These are phyloP conservation scores for Stenogyne calaminthoides DNA, from an alignment of 305 asterid genomes.

Conservation along the genomic window DNA sequence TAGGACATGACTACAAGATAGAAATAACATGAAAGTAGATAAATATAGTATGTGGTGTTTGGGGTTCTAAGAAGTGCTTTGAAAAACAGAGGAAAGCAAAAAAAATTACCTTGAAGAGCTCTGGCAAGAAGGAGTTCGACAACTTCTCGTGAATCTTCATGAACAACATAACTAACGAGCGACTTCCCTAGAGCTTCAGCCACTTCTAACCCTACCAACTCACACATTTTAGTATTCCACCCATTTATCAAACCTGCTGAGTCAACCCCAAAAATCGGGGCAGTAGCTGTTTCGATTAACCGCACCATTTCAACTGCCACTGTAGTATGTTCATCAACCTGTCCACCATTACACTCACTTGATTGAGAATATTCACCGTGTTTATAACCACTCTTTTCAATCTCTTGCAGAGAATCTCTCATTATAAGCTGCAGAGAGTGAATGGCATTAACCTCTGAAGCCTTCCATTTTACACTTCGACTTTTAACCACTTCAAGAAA, in stretches of 20 bases:
- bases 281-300: constrained; percentile 60
- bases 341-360: constrained; percentile 23
- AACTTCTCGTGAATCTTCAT: constrained; percentile 51
- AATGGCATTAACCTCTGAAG: constrained; percentile 62
- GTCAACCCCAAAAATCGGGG: constrained; percentile 74
- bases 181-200: constrained; percentile 63
- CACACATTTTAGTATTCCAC: constrained; percentile 71
- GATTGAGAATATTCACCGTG: constrained; percentile 22
- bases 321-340: constrained; percentile 45
- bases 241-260: constrained; percentile 59
- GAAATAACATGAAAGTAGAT: background rate
- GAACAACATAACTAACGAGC: constrained; percentile 46
- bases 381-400: constrained; percentile 33
- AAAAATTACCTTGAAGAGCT: constrained; percentile 67
- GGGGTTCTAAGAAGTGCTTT: background rate
- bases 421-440: constrained; percentile 73
- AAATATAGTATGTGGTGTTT: background rate
- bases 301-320: constrained; percentile 59
- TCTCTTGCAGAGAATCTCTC: constrained; percentile 52
- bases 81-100: background rate
- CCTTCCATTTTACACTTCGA: constrained; percentile 68
- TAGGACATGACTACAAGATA: background rate
- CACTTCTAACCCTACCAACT: constrained; percentile 55
- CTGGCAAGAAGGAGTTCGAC: constrained; percentile 43
- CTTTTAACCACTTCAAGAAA: constrained; percentile 71